Percentiles rank a stretch among this genome's conserved stretches.
phyloP scores from a whole-genome alignment of 495 filamentous ascomycete genomes.

The Copromyces sp. region DNA sequence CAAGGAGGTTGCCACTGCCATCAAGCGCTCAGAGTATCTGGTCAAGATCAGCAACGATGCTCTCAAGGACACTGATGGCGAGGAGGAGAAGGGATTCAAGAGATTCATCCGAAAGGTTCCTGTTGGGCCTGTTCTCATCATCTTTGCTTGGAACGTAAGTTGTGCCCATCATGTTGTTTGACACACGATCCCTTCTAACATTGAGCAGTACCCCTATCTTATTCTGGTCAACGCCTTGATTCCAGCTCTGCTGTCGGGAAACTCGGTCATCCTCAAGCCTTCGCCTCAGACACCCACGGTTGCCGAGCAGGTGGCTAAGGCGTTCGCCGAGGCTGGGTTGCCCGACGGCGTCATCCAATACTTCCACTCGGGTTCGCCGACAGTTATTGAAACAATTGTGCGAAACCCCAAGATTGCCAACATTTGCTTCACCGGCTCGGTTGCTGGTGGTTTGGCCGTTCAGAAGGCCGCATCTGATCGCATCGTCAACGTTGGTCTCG shows the following conservation, averaged over 20 bases:
- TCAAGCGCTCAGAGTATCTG: slow-evolving; percentile 70
- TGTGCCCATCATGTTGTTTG: background rate
- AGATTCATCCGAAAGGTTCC: slow-evolving; percentile 80
- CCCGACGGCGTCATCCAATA: slow-evolving; percentile 75
- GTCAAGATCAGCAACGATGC: slow-evolving; percentile 66
- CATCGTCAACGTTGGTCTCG: slow-evolving; percentile 73
- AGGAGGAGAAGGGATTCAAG: slow-evolving; percentile 76
- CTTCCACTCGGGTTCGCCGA: slow-evolving; percentile 71
- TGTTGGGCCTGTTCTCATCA: slow-evolving; percentile 70
- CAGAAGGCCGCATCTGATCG: slow-evolving; percentile 72
- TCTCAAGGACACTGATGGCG: slow-evolving; percentile 64
- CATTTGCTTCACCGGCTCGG: slow-evolving; percentile 90
- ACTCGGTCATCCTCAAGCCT: slow-evolving; percentile 84
- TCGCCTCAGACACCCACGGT: slow-evolving; percentile 90
- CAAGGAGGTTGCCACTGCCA: slow-evolving; percentile 72
- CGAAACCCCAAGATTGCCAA: slow-evolving; percentile 61
- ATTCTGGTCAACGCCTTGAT: slow-evolving; percentile 85
- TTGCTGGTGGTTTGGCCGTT: slow-evolving; percentile 74
- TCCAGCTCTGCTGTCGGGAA: slow-evolving; percentile 77
- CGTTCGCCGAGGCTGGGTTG: slow-evolving; percentile 69
- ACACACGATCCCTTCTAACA: background rate
- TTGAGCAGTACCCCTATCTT: slow-evolving; percentile 73
- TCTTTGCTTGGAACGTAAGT: slow-evolving; percentile 93
- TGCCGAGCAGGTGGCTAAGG: slow-evolving; percentile 65
- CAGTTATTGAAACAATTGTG: slow-evolving; percentile 60